phyloP scores from a whole-genome alignment of 805 yeast genomes.

The Zygosaccharomyces bailii region DNA sequence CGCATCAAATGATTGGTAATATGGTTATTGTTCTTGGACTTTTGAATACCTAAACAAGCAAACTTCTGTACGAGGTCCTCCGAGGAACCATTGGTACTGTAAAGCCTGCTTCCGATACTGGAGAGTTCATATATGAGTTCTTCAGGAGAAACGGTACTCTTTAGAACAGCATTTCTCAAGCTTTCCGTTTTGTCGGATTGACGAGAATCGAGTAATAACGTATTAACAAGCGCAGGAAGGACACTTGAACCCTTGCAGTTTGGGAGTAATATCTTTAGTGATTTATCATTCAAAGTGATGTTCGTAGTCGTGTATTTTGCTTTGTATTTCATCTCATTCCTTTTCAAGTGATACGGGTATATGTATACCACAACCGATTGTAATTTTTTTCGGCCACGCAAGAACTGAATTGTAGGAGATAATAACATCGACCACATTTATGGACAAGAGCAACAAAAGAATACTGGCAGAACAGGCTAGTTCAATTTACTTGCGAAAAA shows the following conservation, averaged over 20 bases:
- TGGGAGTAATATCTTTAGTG: conserved; percentile 59
- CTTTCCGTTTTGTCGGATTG: conserved; percentile 18
- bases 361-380: too few species aligned
- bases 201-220: conserved; percentile 53
- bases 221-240: conserved; percentile 69
- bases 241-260: conserved; percentile 87
- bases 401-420: too few species aligned
- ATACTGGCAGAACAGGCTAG: too few species aligned
- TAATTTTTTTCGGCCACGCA: too few species aligned
- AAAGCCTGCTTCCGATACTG: neutral
- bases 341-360: neutral
- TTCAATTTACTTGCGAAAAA: too few species aligned
- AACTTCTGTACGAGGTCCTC: neutral
- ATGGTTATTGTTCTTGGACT: conserved; percentile 27
- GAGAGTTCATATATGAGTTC: conserved; percentile 50
- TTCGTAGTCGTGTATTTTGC: conserved; percentile 22
- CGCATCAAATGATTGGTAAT: conserved; percentile 46
- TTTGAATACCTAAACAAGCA: conserved; percentile 38
- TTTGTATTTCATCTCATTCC: conserved; percentile 9
- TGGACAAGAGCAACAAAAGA: too few species aligned
- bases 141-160: conserved; percentile 36
- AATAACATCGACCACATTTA: too few species aligned
- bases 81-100: neutral
- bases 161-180: conserved; percentile 34
- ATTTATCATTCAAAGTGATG: conserved; percentile 35